Evolutionary conservation across 1,284 basidiomycete species (phyloP).

Genomic region (Takashimella tepidaria): DNA sequence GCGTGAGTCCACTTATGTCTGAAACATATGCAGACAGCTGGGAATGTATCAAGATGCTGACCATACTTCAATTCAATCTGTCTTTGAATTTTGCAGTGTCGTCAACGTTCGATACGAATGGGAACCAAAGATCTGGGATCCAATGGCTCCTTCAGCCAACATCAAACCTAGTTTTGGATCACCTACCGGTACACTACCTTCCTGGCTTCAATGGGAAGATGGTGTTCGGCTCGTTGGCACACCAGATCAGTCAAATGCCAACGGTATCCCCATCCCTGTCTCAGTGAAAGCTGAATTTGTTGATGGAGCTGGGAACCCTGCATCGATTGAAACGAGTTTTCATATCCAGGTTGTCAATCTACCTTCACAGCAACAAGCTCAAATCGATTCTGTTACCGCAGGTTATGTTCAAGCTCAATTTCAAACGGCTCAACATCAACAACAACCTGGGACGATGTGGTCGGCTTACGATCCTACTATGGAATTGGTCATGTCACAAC

Average conservation of each 20-base stretch:
- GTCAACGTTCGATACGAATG: conserved; percentile 82
- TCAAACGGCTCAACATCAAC: no score
- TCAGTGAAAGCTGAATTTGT: conserved; percentile 32
- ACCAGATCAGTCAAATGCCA: conserved; percentile 22
- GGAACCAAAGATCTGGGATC: conserved; percentile 95
- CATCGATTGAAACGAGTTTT: conserved; percentile 28
- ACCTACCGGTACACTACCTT: conserved; percentile 62
- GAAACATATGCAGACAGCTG: no score
- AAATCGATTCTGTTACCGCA: not conserved
- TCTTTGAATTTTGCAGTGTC: conserved; percentile 15
- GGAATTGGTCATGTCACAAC: not conserved
- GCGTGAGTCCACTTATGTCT: conserved; percentile 56
- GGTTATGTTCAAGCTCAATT: conserved; percentile 1
- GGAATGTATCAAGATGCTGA: no score
- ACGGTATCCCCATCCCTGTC: conserved; percentile 19
- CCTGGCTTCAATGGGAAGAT: conserved; percentile 85
- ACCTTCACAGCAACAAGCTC: conserved; percentile 3
- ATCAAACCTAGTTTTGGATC: conserved; percentile 72
- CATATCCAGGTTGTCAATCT: conserved; percentile 26
- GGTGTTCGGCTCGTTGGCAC: conserved; percentile 49
- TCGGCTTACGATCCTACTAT: not conserved
- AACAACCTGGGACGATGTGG: not conserved
- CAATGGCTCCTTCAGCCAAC: conserved; percentile 76
- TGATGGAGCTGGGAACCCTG: conserved; percentile 28
- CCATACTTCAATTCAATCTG: not conserved